Conservation (phyloP, 306 rosid species). For the Rubus parviflorus region DNA sequence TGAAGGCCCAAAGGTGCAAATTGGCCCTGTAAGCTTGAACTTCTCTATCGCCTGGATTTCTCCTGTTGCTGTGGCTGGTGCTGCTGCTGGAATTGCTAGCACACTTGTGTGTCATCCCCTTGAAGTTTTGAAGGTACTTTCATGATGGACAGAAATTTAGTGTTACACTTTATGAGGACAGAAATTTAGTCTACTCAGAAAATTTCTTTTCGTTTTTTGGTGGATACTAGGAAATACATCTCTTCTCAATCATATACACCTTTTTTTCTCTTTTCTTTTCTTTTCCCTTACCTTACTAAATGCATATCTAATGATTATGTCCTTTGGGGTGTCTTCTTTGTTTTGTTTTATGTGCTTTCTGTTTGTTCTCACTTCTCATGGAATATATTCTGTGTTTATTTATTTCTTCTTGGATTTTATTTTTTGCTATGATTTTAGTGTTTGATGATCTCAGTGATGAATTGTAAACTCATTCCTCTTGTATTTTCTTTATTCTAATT, state of each 20-base stretch:
- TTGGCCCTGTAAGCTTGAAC: slow-evolving; percentile 61
- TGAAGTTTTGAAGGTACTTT: slow-evolving; percentile 88
- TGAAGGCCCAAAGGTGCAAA: slow-evolving; percentile 55
- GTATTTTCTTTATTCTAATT: slow-evolving; percentile 24
- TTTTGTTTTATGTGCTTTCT: neutral
- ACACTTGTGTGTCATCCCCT: slow-evolving; percentile 91
- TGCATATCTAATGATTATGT: neutral
- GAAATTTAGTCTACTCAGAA: slow-evolving; percentile 3
- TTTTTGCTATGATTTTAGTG: neutral
- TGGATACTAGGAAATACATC: neutral
- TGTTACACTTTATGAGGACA: neutral
- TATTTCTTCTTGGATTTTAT: neutral
- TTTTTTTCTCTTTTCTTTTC: neutral
- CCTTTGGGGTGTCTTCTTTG: neutral
- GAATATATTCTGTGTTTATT: neutral
- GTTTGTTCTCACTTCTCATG: neutral
- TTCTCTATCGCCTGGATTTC: slow-evolving; percentile 82
- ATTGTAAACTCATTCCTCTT: neutral
- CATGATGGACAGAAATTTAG: neutral
- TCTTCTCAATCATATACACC: neutral
- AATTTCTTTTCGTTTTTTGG: neutral
- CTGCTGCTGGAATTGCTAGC: slow-evolving; percentile 89
- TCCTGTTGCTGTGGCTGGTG: slow-evolving; percentile 92
- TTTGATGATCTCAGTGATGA: neutral
- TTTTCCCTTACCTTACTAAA: no score